These are phyloP conservation scores for Ricinus communis DNA, from an alignment of 345 rosid genomes.

Conservation along the genomic window DNA sequence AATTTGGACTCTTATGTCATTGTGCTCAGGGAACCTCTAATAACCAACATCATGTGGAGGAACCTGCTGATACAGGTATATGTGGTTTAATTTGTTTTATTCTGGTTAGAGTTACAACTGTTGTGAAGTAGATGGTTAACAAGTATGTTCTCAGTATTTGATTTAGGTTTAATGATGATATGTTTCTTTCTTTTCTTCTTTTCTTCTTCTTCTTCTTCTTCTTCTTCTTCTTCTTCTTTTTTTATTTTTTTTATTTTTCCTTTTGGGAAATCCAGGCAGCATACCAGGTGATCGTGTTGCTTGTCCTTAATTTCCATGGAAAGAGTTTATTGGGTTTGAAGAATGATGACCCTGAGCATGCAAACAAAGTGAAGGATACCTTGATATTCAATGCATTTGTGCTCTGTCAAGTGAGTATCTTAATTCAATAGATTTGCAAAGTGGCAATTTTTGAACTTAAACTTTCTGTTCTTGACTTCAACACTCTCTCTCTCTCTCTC, in stretches of 20 bases:
- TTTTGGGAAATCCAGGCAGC: constrained; percentile 27
- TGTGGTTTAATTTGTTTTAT: not conserved
- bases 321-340: constrained; percentile 24
- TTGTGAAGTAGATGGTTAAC: no score
- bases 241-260: constrained; percentile 1
- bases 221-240: no score
- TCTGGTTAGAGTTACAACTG: not conserved
- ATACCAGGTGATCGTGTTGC: constrained; percentile 32
- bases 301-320: constrained; percentile 33
- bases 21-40: constrained; percentile 31
- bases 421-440: not conserved
- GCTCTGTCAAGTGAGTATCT: constrained; percentile 31
- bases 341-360: constrained; percentile 10
- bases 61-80: constrained; percentile 35
- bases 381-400: constrained; percentile 40
- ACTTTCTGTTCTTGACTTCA: not conserved
- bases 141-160: no score
- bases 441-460: not conserved
- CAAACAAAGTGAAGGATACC: constrained; percentile 35
- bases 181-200: no score
- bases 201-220: no score
- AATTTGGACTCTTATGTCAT: not conserved
- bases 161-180: no score
- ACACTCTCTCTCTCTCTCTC: no score
- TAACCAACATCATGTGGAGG: constrained; percentile 42